Base-by-base conservation (phyloP, 768 basidiomycete species). In the Amanita inopinata region DNA sequence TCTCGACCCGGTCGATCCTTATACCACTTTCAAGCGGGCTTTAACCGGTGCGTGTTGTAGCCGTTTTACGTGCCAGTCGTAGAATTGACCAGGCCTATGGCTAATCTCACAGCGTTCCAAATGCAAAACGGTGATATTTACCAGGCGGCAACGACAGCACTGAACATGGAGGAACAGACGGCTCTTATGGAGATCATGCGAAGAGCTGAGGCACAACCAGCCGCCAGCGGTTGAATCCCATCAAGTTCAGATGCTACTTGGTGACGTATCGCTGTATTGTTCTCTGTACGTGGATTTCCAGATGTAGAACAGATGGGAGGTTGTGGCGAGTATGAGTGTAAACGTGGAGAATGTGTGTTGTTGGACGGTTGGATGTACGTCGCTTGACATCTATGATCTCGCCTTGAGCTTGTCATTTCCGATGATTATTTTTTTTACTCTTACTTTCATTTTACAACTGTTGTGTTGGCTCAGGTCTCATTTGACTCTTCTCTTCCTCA, bases 121-220 rank as follows among this genome's bases (percentile, higher is more conserved):
- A 74, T 69, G 66, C 74, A 80, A 57, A 87, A 88, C 51, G 61
- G 66, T 1, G 61, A 67, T 10, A 66, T 70, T 37, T 88, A 90
- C 58, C 83, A 85, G 55, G 70, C 73, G 10, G 77, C 79, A 11
- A 89, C 85, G 32, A 85, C 85, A 4, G 65, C 65, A 18, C 69
- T 91, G 49, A 69, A 66, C 43, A 69, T 83, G 32, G 87, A 90
- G 17, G 80, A 83, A 52, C 86, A 87, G 58, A 82, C 83, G 1
- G 54, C 80, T 41, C 70, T 90, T 44, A 89, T 89, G 83, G 87
- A 91, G 55, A 75, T 88, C 46, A 86, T 89, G 83, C 68, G 71
- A 39, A 66, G 73, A 55, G 84, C 84, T 20, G 81, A 83, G 50
- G 56, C 65, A 46, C 58, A 57, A 41, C 45, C 41, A 9, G 50